Percentiles rank a stretch among this genome's conserved stretches.
Evolutionary conservation across 345 rosid species (phyloP).

Genomic region (sweet orange (Citrus sinensis)): DNA sequence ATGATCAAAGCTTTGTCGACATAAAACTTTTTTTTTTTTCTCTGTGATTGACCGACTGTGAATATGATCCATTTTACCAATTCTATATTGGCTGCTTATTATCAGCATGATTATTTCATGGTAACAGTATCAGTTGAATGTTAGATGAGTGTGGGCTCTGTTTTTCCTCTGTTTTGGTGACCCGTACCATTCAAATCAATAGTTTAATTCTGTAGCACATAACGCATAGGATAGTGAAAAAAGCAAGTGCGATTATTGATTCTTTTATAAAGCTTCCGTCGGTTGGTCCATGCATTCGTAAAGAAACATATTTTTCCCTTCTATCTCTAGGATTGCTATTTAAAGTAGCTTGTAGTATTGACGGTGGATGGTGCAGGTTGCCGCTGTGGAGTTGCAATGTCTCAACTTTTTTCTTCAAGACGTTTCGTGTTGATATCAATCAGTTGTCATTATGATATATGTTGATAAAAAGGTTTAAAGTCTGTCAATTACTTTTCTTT

Average conservation of each 20-base stretch:
- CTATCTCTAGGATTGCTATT: not conserved
- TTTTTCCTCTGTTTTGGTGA: not conserved
- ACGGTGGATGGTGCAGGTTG: not conserved
- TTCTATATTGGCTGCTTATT: not conserved
- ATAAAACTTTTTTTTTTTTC: not conserved
- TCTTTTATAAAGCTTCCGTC: not conserved
- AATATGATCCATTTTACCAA: not conserved
- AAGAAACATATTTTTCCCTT: not conserved
- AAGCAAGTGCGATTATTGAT: not conserved
- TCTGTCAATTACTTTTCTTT: not conserved
- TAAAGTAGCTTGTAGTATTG: not conserved
- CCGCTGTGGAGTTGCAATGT: conserved; percentile 10
- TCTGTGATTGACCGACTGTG: not conserved
- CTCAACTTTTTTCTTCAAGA: not conserved
- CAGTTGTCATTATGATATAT: too few species aligned
- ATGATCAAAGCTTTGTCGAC: not conserved
- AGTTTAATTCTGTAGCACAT: not conserved
- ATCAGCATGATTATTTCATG: not conserved
- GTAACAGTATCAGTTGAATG: not conserved
- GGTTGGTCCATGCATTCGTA: not conserved
- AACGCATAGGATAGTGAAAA: not conserved
- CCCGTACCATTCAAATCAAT: not conserved
- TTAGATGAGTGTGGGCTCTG: not conserved
- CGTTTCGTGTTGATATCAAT: not conserved
- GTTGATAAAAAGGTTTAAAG: not conserved